These are phyloP conservation scores for Chlorella sorokiniana DNA, from an alignment of 139 green algal genomes.

Conservation along the genomic window DNA sequence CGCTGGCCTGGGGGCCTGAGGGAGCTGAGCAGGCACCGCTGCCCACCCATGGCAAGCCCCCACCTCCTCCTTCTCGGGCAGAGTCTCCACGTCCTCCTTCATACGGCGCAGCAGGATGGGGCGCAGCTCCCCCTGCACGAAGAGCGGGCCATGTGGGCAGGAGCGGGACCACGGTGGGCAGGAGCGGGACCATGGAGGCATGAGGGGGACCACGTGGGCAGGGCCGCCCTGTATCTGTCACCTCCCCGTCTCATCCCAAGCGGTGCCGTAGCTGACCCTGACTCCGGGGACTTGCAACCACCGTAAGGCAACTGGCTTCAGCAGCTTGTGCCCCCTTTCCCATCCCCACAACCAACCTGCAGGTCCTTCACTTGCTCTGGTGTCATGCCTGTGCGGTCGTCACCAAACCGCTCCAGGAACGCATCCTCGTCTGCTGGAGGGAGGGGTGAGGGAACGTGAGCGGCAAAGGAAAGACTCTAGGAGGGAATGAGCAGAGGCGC, in stretches of 20 bases:
- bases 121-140: constrained; percentile 65
- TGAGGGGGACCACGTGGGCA: too few relatives aligned
- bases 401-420: constrained; percentile 69
- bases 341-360: constrained; percentile 29
- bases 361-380: constrained; percentile 72
- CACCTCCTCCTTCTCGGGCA: constrained; percentile 96
- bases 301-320: not conserved
- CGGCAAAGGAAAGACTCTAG: not conserved
- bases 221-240: too few relatives aligned
- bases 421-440: constrained; percentile 56
- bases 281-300: too few relatives aligned
- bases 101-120: constrained; percentile 92
- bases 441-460: not conserved
- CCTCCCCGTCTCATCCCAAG: too few relatives aligned
- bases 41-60: constrained; percentile 58
- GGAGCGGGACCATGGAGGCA: too few relatives aligned
- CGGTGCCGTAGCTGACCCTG: too few relatives aligned
- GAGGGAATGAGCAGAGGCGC: not conserved
- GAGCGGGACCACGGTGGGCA: not conserved
- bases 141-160: too few relatives aligned
- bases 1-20: not conserved
- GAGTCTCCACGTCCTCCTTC: constrained; percentile 96
- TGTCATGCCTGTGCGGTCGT: constrained; percentile 30
- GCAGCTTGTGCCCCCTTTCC: not conserved
- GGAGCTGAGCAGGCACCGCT: not conserved